phyloP scores from a whole-genome alignment of 2,329 filamentous ascomycete genomes.

The Rachicladosporium sp. region DNA sequence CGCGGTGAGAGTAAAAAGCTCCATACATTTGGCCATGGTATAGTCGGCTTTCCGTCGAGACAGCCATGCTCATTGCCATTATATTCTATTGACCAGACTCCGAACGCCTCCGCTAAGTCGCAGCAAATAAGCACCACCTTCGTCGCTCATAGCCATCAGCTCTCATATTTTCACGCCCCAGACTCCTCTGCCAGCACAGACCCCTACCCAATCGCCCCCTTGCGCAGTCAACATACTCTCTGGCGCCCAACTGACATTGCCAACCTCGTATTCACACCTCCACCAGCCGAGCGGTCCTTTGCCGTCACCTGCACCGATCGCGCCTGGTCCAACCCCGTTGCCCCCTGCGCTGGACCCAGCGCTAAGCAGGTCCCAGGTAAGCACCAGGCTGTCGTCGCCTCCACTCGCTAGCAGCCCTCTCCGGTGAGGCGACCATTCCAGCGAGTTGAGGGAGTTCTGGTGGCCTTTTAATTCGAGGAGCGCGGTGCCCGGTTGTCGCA shows the following conservation, averaged over 20 bases:
- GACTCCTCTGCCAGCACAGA: conserved; percentile 66
- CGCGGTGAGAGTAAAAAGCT: no score
- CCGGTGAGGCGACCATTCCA: conserved; percentile 87
- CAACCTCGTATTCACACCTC: conserved; percentile 79
- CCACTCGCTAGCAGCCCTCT: conserved; percentile 84
- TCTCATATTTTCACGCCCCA: conserved; percentile 56
- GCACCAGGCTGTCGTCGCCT: conserved; percentile 79
- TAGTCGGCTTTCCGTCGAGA: no score
- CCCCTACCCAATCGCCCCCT: conserved; percentile 71
- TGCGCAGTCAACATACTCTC: conserved; percentile 54
- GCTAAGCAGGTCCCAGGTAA: conserved; percentile 88
- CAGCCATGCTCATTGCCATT: no score
- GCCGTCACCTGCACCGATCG: conserved; percentile 15
- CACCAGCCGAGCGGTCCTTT: conserved; percentile 63
- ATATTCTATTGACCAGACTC: no score
- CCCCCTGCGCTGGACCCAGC: conserved; percentile 18
- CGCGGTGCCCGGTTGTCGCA: conserved; percentile 89
- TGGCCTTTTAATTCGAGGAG: conserved; percentile 88
- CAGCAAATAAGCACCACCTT: no score
- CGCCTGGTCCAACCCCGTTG: conserved; percentile 12
- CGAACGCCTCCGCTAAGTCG: no score
- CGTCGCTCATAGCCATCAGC: no score
- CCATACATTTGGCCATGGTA: no score
- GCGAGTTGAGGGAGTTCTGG: conserved; percentile 71
- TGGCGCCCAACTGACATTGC: conserved; percentile 75